Evolutionary conservation across 2,329 filamentous ascomycete genomes (phyloP), one percentile per base, ranked within the genome.

Genomic region (Xylariaceae sp.): DNA sequence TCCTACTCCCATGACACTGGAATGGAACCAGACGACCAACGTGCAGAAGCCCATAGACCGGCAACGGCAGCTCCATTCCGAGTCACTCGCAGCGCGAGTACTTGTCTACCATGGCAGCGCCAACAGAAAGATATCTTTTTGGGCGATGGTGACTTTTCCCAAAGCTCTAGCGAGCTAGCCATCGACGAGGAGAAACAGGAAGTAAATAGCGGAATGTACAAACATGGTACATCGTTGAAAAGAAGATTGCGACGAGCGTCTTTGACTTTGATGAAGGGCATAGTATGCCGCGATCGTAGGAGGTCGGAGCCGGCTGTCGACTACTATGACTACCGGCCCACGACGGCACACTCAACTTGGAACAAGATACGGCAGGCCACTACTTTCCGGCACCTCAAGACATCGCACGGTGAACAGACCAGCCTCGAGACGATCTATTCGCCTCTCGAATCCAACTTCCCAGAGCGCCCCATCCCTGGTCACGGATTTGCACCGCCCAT

Each of bases 201-300:
- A 21, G 17, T 34, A 31, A 56, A 63, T 45, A 56, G 41, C 28
- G 60, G 58, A 9, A 28, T 17, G n/a, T 52, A 52, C 12, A 62
- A 46, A 31, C 59, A 63, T 14, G 60, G 52, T 11, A 56, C 63
- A 6, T 67, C 69, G 12, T 57, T 86, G 54, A 82, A 79, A 67
- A 78, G 79, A 44, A 82, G 80, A 60, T 75, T 86, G 46, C 79
- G 83, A 21, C 76, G 84, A 8, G 84, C 83, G 0, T 86, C 84
- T 3, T 65, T 83, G 49, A 83, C 81, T 7, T 67, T 86, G 47
- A 80, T 75, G 45, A 73, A 80, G 65, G 79, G 78, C 28, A 78
- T 85, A 28, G 79, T 83, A 6, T 74, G 81, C 34, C 76, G 81
- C 24, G 65, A 69, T 54, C 74, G 76, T n/a, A 69, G 70, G 21